phyloP scores from a whole-genome alignment of 1,284 basidiomycete genomes.

The Takashimella tepidaria region DNA sequence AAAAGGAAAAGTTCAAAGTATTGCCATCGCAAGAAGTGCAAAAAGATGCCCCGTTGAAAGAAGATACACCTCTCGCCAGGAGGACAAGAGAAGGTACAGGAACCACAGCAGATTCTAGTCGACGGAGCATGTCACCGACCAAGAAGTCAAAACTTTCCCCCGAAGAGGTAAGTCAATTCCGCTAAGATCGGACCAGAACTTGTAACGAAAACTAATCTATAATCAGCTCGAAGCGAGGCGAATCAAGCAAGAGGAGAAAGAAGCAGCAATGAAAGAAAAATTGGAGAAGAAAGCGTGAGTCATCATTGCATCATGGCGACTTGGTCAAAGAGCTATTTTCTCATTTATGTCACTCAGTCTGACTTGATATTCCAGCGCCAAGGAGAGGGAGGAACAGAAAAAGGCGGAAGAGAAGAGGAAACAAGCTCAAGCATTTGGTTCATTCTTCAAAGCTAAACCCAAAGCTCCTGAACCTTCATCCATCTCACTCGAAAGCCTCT shows the following conservation, averaged over 20 bases:
- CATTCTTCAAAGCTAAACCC: constrained; percentile 32
- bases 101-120: constrained; percentile 18
- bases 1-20: neutral
- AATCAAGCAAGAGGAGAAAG: constrained; percentile 25
- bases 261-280: constrained; percentile 18
- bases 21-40: neutral
- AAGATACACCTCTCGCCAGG: constrained; percentile 4
- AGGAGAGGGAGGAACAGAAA: constrained; percentile 33
- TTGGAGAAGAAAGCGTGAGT: constrained; percentile 32
- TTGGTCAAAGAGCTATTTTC: neutral
- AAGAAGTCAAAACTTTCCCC: constrained; percentile 31
- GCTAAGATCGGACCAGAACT: no score
- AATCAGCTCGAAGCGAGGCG: neutral
- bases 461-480: constrained; percentile 12
- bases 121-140: constrained; percentile 29
- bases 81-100: constrained; percentile 28
- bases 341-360: neutral
- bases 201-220: neutral
- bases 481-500: constrained; percentile 5
- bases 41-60: neutral
- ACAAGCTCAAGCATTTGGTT: constrained; percentile 27
- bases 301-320: neutral
- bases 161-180: constrained; percentile 32
- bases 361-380: constrained; percentile 20
- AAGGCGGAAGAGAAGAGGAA: constrained; percentile 29